A percentile compares a stretch with the other conserved stretches of the same genome.
These are phyloP conservation scores for Penicillium riverlandense DNA, from an alignment of 495 filamentous ascomycete species.

Conservation along the genomic window DNA sequence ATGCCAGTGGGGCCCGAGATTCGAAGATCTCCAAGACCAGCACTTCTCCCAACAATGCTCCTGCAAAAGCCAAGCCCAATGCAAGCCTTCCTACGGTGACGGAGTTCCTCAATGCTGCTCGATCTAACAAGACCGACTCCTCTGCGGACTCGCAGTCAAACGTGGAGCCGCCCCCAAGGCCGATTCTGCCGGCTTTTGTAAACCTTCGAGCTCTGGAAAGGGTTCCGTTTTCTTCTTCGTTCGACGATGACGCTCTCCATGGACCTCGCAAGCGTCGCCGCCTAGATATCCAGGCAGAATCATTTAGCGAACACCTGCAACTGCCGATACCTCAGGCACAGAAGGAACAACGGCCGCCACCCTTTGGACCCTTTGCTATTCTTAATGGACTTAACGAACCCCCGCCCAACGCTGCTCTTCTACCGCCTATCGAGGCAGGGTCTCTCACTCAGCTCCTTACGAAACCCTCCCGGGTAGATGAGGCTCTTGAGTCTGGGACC, in stretches of 20 bases:
- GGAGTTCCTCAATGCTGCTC: constrained; percentile 26
- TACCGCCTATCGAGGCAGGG: constrained; percentile 61
- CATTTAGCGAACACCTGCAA: constrained; percentile 44
- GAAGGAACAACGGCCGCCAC: constrained; percentile 40
- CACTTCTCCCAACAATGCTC: constrained; percentile 19
- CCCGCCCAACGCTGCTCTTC: constrained; percentile 63
- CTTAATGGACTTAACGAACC: constrained; percentile 71
- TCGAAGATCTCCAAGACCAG: constrained; percentile 27
- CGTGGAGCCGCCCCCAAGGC: constrained; percentile 31
- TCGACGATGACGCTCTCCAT: constrained; percentile 33
- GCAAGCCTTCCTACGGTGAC: constrained; percentile 23
- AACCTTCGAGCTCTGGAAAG: constrained; percentile 41
- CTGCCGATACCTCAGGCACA: constrained; percentile 41
- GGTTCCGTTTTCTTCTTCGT: constrained; percentile 34
- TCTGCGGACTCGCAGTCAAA: constrained; percentile 22
- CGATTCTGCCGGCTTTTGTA: constrained; percentile 41
- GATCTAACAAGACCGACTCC: constrained; percentile 29
- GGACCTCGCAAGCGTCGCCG: constrained; percentile 34
- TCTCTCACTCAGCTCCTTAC: constrained; percentile 36
- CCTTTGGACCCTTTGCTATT: constrained; percentile 52
- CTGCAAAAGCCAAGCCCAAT: constrained; percentile 12
- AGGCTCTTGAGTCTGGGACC: constrained; percentile 16
- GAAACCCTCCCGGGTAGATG: constrained; percentile 24
- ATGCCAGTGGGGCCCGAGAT: constrained; percentile 30
- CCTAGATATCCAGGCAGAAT: constrained; percentile 34